phyloP scores from a whole-genome alignment of 176 grass and related monocot genomes.

The Puya raimondii region DNA sequence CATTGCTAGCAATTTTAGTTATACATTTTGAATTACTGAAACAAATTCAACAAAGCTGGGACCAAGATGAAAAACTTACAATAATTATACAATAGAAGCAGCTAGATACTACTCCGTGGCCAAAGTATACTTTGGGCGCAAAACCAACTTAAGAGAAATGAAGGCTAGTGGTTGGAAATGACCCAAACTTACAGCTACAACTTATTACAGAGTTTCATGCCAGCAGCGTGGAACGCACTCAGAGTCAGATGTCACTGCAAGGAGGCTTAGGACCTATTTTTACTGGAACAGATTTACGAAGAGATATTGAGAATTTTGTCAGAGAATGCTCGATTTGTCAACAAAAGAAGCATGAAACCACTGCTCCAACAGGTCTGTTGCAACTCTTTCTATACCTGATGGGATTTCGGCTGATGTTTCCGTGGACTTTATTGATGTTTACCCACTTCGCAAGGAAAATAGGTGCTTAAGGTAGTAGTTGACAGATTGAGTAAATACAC shows the following conservation, averaged over 20 bases:
- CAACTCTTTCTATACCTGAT: not conserved
- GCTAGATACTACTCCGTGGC: too few relatives aligned
- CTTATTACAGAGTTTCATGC: not conserved
- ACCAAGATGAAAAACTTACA: not conserved
- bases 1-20: not conserved
- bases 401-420: not conserved
- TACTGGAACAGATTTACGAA: not conserved
- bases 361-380: not conserved
- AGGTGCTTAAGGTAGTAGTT: not conserved
- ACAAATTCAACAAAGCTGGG: too few relatives aligned
- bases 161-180: too few relatives aligned
- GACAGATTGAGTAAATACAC: not conserved
- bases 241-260: not conserved
- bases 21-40: not conserved
- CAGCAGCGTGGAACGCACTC: not conserved
- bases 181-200: too few relatives aligned
- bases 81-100: not conserved
- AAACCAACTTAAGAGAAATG: not conserved
- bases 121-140: too few relatives aligned
- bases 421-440: constrained; percentile 2
- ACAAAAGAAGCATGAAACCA: not conserved
- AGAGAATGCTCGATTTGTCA: not conserved
- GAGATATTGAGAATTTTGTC: not conserved
- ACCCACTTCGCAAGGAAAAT: not conserved
- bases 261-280: not conserved